Percentiles rank a stretch among this genome's conserved stretches.
Evolutionary conservation across 1,139 yeast species (phyloP).

Genomic region (Taiozyma sp.): DNA sequence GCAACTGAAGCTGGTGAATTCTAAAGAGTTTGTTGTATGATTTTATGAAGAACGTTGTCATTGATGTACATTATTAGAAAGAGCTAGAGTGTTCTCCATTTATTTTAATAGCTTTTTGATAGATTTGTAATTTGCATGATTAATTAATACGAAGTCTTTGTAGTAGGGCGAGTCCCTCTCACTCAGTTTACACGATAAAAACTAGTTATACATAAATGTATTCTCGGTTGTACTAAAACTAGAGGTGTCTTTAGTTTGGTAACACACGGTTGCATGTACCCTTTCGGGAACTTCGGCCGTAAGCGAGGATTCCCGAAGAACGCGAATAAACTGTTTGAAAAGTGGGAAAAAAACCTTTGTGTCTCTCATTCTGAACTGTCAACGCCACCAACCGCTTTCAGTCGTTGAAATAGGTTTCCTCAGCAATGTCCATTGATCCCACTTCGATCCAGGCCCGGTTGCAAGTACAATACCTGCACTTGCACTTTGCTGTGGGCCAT

Average conservation of each 20-base stretch:
- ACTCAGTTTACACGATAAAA: no score
- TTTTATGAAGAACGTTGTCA: not conserved
- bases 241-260: no score
- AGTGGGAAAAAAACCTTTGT: not conserved
- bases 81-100: not conserved
- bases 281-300: not conserved
- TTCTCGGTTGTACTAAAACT: no score
- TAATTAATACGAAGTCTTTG: not conserved
- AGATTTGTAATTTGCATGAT: not conserved
- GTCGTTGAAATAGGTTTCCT: no score
- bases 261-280: not conserved
- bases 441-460: not conserved
- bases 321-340: not conserved
- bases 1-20: slow-evolving; percentile 23
- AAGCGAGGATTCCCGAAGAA: no score
- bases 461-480: not conserved
- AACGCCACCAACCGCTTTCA: no score
- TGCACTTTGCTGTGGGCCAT: not conserved
- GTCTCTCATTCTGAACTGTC: not conserved
- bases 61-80: not conserved
- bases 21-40: slow-evolving; percentile 7
- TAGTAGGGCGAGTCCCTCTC: not conserved
- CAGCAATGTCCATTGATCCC: not conserved
- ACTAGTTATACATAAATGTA: no score
- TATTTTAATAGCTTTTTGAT: not conserved